Evolutionary conservation across 2,329 filamentous ascomycete species (phyloP).

Genomic region (Trichoderma afroharzianum): DNA sequence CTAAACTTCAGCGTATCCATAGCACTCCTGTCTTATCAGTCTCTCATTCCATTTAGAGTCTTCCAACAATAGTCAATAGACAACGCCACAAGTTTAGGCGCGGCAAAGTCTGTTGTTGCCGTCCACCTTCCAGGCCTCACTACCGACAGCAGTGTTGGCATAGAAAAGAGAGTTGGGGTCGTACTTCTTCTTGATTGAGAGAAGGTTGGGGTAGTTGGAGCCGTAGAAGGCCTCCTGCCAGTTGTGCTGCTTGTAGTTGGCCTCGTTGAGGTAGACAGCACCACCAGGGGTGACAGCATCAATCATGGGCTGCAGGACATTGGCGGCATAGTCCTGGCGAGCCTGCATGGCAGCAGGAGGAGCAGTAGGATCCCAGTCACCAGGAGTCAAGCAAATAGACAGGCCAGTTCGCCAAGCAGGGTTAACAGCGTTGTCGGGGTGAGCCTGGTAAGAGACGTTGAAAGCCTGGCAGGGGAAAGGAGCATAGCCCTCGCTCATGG

Average conservation of each 20-base stretch:
- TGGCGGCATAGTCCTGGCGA: conserved; percentile 22
- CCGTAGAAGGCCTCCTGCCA: conserved; percentile 47
- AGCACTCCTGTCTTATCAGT: neutral
- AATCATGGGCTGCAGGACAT: conserved; percentile 25
- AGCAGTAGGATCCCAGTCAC: neutral
- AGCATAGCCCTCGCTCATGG: neutral
- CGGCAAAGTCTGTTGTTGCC: conserved; percentile 23
- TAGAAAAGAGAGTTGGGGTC: conserved; percentile 47
- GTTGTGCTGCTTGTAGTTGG: conserved; percentile 43
- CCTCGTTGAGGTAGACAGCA: conserved; percentile 50
- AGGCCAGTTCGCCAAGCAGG: conserved; percentile 32
- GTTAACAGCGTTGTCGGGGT: conserved; percentile 34
- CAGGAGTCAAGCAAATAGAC: neutral
- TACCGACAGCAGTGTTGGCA: conserved; percentile 46
- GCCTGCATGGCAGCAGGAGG: neutral
- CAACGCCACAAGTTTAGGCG: neutral
- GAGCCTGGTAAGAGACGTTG: conserved; percentile 20
- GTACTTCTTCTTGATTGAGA: conserved; percentile 44
- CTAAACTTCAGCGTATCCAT: neutral
- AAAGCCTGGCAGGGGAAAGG: neutral
- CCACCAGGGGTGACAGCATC: conserved; percentile 33
- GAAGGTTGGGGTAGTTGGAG: conserved; percentile 39
- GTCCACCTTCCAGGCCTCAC: conserved; percentile 44
- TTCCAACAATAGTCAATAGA: neutral
- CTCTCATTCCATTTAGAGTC: neutral